Percentiles rank a stretch among this genome's conserved stretches.
These are phyloP conservation scores for Hymenoscyphus scutula DNA, from an alignment of 2,329 filamentous ascomycete species.

Conservation along the genomic window DNA sequence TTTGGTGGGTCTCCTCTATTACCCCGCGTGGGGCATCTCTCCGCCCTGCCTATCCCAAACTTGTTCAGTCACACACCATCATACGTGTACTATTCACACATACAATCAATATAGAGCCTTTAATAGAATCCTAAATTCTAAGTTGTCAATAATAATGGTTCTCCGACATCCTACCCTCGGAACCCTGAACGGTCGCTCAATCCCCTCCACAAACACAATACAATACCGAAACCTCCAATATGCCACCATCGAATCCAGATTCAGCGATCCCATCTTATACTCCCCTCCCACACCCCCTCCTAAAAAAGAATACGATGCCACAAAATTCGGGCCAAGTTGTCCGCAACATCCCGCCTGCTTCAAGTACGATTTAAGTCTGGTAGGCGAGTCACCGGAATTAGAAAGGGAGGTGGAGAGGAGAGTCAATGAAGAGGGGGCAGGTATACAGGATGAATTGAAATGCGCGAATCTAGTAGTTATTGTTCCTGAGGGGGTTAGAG, in stretches of 20 bases:
- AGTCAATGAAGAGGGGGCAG: constrained; percentile 13
- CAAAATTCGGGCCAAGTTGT: constrained; percentile 38
- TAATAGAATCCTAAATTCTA: too few species aligned
- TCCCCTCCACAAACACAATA: constrained; percentile 17
- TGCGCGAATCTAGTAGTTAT: constrained; percentile 38
- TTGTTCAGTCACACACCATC: too few species aligned
- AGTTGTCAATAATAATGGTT: too few species aligned
- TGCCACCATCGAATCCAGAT: constrained; percentile 37
- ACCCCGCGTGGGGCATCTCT: too few species aligned
- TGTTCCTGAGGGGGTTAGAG: constrained; percentile 28
- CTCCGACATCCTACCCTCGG: constrained; percentile 18
- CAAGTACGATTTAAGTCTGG: constrained; percentile 20
- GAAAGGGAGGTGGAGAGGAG: constrained; percentile 20
- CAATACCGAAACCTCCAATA: constrained; percentile 40
- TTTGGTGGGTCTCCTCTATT: too few species aligned
- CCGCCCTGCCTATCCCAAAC: too few species aligned
- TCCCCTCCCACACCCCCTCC: background rate
- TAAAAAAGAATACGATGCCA: constrained; percentile 34
- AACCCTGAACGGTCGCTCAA: constrained; percentile 15
- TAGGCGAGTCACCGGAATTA: constrained; percentile 18
- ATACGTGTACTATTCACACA: too few species aligned
- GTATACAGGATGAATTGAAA: constrained; percentile 36
- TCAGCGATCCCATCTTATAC: constrained; percentile 32
- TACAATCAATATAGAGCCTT: too few species aligned
- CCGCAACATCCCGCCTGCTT: constrained; percentile 32